These are phyloP conservation scores for Fusarium devonianum DNA, from an alignment of 2,329 filamentous ascomycete species.

Conservation along the genomic window DNA sequence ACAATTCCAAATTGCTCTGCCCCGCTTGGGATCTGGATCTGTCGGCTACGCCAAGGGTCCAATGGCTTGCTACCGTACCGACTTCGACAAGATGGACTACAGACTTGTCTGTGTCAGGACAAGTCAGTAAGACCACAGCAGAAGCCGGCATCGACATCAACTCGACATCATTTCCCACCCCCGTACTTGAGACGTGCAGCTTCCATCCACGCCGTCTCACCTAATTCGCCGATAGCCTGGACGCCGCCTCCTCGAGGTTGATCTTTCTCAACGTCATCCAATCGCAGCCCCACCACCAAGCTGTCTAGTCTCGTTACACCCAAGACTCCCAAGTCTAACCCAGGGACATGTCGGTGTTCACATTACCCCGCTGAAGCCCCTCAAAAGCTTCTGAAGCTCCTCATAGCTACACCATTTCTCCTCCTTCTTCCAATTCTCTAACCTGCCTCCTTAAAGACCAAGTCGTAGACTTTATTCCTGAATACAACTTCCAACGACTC, in stretches of 20 bases:
- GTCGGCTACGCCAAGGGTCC: slow-evolving; percentile 12
- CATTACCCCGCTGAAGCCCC: slow-evolving; percentile 42
- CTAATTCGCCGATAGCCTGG: slow-evolving; percentile 24
- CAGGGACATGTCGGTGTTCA: slow-evolving; percentile 24
- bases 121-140: no score
- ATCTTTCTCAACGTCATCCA: slow-evolving; percentile 42
- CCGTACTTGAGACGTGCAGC: slow-evolving; percentile 19
- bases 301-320: slow-evolving; percentile 21
- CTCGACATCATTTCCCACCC: not conserved
- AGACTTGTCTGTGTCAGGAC: slow-evolving; percentile 32
- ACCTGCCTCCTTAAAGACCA: slow-evolving; percentile 1
- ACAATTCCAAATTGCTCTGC: slow-evolving; percentile 31
- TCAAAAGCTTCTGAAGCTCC: slow-evolving; percentile 37
- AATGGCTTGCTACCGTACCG: no score
- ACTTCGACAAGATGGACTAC: slow-evolving; percentile 23
- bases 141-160: no score
- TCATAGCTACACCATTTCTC: slow-evolving; percentile 16
- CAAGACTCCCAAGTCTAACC: slow-evolving; percentile 25
- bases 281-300: slow-evolving; percentile 39
- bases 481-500: slow-evolving; percentile 3
- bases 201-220: slow-evolving; percentile 10
- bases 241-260: slow-evolving; percentile 22
- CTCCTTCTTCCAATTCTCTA: not conserved
- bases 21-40: slow-evolving; percentile 26
- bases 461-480: slow-evolving; percentile 7